Base-by-base conservation (phyloP, 2,329 filamentous ascomycete species). In the Hypoxylon sp. region DNA sequence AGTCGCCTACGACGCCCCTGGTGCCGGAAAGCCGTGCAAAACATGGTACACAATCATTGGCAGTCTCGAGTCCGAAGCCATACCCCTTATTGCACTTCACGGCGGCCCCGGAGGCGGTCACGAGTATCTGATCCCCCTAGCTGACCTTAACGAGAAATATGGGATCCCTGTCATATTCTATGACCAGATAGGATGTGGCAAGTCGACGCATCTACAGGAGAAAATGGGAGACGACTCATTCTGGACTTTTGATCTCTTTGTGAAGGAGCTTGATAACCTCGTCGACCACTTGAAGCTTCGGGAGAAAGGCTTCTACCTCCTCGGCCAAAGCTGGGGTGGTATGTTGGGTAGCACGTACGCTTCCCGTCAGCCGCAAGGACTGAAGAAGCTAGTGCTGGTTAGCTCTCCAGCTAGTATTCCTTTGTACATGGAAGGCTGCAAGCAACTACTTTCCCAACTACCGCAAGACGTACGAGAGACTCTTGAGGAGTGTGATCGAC, bases 41-140 rank as follows among this genome's bases (percentile, higher is more conserved):
- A 70, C 67, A 5, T 68, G 57, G 56, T 65, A 65, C 52, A 61
- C 61, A 48, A 53, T 65, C 7, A 34, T 65, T 19, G 62, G 62
- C 30, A 56, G 23, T 8, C 62, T 65, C 30, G 51, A 41, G 5
- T 64, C 54, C 25, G 56, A 51, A 9, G 21, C 39, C n/a, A 21
- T 50, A 7, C 48, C 61, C 8, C 54, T 64, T 2, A 45, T 64
- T 6, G 32, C 41, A 12, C 43, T 64, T 2, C 55, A 64, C n/a
- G 61, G 61, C 27, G 61, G 61, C 2, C 55, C 61, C 2, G 61
- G 61, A 19, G 54, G 48, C 7, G 55, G 61, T 27, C 61, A 59
- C 25, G 48, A 59, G 11, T 64, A 53, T 34, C 43, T 64, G 23
- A 29, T 19, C 12, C 32, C 50, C 6, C 29, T 64, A 11, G 46